These are phyloP conservation scores for Vitis hybrid DNA, from an alignment of 177 flowering plant genomes.

Conservation along the genomic window DNA sequence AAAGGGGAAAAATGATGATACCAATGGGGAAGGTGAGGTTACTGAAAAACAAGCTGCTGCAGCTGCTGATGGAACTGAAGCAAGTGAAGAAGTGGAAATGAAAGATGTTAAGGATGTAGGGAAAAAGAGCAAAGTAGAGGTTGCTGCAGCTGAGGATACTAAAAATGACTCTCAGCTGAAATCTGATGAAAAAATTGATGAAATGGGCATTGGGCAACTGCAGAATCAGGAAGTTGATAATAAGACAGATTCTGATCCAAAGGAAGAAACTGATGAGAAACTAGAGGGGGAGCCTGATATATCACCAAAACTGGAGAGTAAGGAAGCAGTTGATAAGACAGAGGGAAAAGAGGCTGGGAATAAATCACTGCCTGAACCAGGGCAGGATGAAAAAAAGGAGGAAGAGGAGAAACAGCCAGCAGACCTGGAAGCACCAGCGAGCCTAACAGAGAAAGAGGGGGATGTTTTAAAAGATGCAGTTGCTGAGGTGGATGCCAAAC, in stretches of 20 bases:
- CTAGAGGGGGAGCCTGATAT: not conserved
- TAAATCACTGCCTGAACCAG: not conserved
- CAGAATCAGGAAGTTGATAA: conserved; percentile 1
- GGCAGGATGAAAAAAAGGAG: not conserved
- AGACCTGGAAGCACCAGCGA: conserved; percentile 11
- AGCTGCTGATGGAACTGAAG: conserved; percentile 20
- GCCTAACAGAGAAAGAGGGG: not conserved
- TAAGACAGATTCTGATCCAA: not conserved
- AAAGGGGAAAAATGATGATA: conserved; percentile 9
- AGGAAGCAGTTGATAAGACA: not conserved
- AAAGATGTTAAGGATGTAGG: conserved; percentile 21
- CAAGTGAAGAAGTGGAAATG: conserved; percentile 18
- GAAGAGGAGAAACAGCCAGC: not conserved
- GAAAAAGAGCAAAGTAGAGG: conserved; percentile 9
- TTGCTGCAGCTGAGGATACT: not conserved
- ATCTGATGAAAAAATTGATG: conserved; percentile 1
- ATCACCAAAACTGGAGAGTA: not conserved
- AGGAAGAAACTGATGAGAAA: conserved; percentile 3
- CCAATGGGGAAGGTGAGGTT: conserved; percentile 9
- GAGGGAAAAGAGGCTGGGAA: not conserved
- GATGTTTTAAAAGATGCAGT: not conserved
- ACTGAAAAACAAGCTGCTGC: conserved; percentile 15
- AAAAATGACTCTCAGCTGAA: conserved; percentile 3
- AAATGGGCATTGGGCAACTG: not conserved
- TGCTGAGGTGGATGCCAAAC: too few relatives aligned